phyloP scores from a whole-genome alignment of 2,329 filamentous ascomycete species.

The Akanthomyces dipterigenus region DNA sequence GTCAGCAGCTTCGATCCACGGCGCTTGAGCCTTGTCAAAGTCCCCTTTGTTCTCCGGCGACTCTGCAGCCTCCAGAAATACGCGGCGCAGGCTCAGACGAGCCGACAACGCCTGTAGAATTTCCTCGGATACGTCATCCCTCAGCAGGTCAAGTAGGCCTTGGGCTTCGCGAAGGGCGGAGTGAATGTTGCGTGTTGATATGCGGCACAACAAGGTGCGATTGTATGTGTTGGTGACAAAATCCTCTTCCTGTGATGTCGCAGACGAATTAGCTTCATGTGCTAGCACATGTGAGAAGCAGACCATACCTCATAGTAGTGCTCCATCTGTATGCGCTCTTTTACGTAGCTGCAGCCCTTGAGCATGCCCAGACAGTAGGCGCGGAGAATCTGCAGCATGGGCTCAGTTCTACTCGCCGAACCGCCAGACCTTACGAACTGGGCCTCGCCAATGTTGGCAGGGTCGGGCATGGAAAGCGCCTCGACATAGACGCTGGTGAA shows the following conservation, averaged over 20 bases:
- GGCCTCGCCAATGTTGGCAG: conserved; percentile 56
- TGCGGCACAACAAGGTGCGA: conserved; percentile 62
- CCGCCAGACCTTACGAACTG: conserved; percentile 45
- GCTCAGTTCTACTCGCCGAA: conserved; percentile 26
- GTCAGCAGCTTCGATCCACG: conserved; percentile 44
- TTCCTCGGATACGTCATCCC: conserved; percentile 32
- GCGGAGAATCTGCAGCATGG: conserved; percentile 60
- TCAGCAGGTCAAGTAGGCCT: conserved; percentile 39
- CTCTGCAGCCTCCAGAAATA: conserved; percentile 52
- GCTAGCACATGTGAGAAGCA: neutral
- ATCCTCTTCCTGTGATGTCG: conserved; percentile 69
- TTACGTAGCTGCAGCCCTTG: conserved; percentile 75
- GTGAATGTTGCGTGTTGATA: conserved; percentile 51
- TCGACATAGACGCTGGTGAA: conserved; percentile 92
- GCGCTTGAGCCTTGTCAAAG: conserved; percentile 40
- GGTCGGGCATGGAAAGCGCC: conserved; percentile 65
- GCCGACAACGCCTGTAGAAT: conserved; percentile 50
- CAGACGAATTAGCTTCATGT: neutral
- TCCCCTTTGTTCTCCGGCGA: conserved; percentile 38
- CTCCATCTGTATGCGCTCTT: conserved; percentile 69
- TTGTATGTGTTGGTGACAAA: conserved; percentile 91
- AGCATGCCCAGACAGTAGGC: conserved; percentile 82
- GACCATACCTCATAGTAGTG: conserved; percentile 76
- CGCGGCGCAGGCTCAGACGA: conserved; percentile 60
- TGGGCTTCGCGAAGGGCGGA: conserved; percentile 48